phyloP scores from a whole-genome alignment of 345 rosid genomes.

The Litchi chinensis region DNA sequence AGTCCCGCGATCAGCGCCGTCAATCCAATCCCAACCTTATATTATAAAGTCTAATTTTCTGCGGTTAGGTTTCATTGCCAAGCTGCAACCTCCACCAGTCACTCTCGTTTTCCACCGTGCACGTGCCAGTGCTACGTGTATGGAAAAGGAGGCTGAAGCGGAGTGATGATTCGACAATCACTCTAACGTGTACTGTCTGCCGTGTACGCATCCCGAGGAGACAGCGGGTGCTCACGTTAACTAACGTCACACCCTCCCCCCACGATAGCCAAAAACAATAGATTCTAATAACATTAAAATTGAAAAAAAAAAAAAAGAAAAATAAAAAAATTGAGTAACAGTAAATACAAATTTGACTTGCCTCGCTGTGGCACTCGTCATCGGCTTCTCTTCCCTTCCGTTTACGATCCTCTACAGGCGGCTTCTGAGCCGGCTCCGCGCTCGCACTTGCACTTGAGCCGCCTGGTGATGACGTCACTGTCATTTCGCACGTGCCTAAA shows the following conservation, averaged over 20 bases:
- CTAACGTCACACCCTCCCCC: conserved; percentile 20
- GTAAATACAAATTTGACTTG: conserved; percentile 31
- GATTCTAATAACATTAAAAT: not conserved
- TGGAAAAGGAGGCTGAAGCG: not conserved
- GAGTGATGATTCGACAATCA: not conserved
- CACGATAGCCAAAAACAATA: conserved; percentile 24
- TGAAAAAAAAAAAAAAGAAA: not conserved
- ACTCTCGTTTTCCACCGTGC: not conserved
- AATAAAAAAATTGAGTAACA: not conserved
- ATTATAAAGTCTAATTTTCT: not conserved
- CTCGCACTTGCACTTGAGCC: conserved; percentile 60
- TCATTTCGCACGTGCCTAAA: conserved; percentile 42
- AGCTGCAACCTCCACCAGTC: conserved; percentile 14
- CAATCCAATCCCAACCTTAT: not conserved
- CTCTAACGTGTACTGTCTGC: conserved; percentile 16
- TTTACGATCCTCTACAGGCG: conserved; percentile 56
- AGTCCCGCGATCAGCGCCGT: conserved; percentile 34
- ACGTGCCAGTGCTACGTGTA: conserved; percentile 26
- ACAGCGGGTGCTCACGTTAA: conserved; percentile 21
- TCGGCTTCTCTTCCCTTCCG: conserved; percentile 67
- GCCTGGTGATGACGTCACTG: conserved; percentile 52
- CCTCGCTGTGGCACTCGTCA: conserved; percentile 72
- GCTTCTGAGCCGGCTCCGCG: conserved; percentile 45
- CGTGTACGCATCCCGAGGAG: not conserved
- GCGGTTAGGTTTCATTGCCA: not conserved